phyloP scores from a whole-genome alignment of 2,329 filamentous ascomycete species.

The Magnaporthiopsis rhizophila region DNA sequence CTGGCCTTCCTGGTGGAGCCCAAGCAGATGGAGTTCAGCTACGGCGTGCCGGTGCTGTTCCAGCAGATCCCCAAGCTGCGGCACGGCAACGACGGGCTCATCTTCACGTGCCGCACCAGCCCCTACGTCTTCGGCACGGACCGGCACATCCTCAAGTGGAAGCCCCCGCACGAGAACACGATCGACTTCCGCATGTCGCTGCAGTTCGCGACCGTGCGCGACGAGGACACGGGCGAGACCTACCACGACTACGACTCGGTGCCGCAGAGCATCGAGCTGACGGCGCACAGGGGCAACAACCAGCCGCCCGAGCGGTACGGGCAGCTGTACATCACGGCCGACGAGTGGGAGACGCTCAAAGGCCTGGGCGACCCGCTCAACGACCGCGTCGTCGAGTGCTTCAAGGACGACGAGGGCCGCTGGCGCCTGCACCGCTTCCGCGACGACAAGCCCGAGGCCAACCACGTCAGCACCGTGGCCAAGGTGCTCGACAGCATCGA shows the following conservation, averaged over 20 bases:
- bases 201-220: conserved; percentile 59
- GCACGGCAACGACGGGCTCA: conserved; percentile 93
- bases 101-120: conserved; percentile 90
- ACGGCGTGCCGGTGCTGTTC: conserved; percentile 90
- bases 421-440: conserved; percentile 89
- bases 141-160: conserved; percentile 94
- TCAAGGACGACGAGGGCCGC: conserved; percentile 61
- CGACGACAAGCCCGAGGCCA: conserved; percentile 87
- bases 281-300: conserved; percentile 57
- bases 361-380: conserved; percentile 65
- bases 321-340: conserved; percentile 59
- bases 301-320: conserved; percentile 56
- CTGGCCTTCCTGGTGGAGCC: conserved; percentile 77
- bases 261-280: conserved; percentile 60
- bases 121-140: conserved; percentile 88
- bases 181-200: conserved; percentile 83
- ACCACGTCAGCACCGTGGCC: conserved; percentile 75
- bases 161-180: conserved; percentile 89
- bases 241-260: conserved; percentile 73
- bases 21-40: conserved; percentile 84
- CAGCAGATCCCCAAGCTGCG: conserved; percentile 71
- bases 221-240: conserved; percentile 58
- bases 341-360: conserved; percentile 83
- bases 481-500: conserved; percentile 87
- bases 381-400: conserved; percentile 84